Percentiles rank a stretch among this genome's conserved stretches.
phyloP scores from a whole-genome alignment of 2,329 filamentous ascomycete genomes.

The Passalora sequoiae region DNA sequence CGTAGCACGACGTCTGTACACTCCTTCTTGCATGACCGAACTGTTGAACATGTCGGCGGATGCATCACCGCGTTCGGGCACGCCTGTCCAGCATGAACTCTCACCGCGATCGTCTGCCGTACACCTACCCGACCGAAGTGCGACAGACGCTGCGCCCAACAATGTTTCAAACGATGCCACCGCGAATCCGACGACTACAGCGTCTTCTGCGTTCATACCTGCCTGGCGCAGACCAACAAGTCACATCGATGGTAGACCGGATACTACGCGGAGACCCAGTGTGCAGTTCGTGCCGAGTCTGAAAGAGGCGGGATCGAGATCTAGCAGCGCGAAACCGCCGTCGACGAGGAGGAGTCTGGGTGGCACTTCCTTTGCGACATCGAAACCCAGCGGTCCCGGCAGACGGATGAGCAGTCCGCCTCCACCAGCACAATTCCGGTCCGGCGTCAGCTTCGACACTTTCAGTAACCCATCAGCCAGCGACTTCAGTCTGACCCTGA shows the following conservation, averaged over 20 bases:
- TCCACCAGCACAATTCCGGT: conserved; percentile 52
- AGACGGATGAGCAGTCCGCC: conserved; percentile 31
- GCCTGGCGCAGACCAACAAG: conserved; percentile 32
- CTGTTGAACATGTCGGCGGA: conserved; percentile 14
- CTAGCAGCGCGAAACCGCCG: conserved; percentile 28
- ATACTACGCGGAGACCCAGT: conserved; percentile 27
- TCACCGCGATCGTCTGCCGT: conserved; percentile 15
- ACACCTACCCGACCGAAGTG: conserved; percentile 25
- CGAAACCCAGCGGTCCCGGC: conserved; percentile 10
- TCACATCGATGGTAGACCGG: conserved; percentile 17
- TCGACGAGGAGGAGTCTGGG: conserved; percentile 13
- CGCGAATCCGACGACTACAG: conserved; percentile 4
- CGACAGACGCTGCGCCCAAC: conserved; percentile 23
- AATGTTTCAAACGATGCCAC: conserved; percentile 10
- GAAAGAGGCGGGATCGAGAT: conserved; percentile 25
- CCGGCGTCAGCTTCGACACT: conserved; percentile 69
- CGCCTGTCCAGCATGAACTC: conserved; percentile 14
- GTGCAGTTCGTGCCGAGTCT: conserved; percentile 36
- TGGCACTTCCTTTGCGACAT: not conserved
- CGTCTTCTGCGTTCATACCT: conserved; percentile 24
- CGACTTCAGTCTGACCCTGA: conserved; percentile 73
- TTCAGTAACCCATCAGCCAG: conserved; percentile 62
- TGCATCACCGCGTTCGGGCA: conserved; percentile 20
- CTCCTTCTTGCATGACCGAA: not conserved
- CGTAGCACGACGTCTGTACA: too few species aligned